Evolutionary conservation across 768 basidiomycete genomes (phyloP).

Genomic region (Mycena polygramma): DNA sequence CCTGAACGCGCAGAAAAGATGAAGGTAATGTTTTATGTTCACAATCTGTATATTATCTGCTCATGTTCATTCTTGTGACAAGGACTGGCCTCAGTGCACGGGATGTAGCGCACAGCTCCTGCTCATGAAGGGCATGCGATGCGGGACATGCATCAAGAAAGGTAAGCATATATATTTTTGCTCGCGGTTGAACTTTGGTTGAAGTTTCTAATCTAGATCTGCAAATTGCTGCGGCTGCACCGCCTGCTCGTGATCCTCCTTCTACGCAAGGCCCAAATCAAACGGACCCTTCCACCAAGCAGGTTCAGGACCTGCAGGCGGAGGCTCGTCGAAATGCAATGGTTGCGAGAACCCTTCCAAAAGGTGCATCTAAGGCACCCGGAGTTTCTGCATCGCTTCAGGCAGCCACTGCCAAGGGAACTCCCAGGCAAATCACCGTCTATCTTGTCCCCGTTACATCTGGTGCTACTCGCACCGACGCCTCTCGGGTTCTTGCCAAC

Average conservation of each 20-base stretch:
- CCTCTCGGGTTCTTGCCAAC: constrained; percentile 16
- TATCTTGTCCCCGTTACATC: constrained; percentile 21
- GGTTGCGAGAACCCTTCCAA: constrained; percentile 21
- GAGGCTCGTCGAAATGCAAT: constrained; percentile 13
- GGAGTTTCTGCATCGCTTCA: constrained; percentile 4
- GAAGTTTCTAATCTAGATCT: neutral
- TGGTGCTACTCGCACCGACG: constrained; percentile 12
- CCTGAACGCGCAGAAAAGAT: constrained; percentile 3
- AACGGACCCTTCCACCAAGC: neutral
- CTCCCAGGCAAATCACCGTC: constrained; percentile 12
- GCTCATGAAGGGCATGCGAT: constrained; percentile 8
- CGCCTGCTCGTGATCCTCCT: neutral
- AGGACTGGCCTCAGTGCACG: constrained; percentile 19
- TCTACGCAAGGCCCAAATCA: neutral
- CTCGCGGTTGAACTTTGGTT: neutral
- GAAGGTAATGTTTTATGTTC: constrained; percentile 5
- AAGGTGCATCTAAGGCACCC: constrained; percentile 5
- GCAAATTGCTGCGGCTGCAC: neutral
- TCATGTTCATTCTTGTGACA: neutral
- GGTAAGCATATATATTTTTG: constrained; percentile 6
- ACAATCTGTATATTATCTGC: neutral
- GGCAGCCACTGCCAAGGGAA: constrained; percentile 12
- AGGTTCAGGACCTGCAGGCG: constrained; percentile 1
- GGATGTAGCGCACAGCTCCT: constrained; percentile 14
- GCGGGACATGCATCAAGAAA: constrained; percentile 9